Percentiles rank a stretch among this genome's conserved stretches.
Conservation (phyloP, 148 eudicot genomes). For the Beta vulgaris region DNA sequence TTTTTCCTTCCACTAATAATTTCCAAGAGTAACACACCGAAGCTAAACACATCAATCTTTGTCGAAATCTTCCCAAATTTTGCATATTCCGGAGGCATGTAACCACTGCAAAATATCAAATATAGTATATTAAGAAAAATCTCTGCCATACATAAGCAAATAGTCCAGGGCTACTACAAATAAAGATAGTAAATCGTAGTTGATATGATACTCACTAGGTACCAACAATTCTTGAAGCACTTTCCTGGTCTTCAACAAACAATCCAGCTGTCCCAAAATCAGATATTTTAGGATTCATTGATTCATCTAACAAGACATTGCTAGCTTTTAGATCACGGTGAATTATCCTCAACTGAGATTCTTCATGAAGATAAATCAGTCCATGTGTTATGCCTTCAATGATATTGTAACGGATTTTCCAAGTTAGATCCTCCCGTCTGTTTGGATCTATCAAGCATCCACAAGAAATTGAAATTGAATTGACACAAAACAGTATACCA, state of each 20-base stretch:
- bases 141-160: no score
- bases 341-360: constrained; percentile 32
- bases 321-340: constrained; percentile 41
- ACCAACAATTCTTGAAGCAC: constrained; percentile 31
- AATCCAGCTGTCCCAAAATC: constrained; percentile 39
- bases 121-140: no score
- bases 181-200: neutral
- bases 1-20: constrained; percentile 37
- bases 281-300: constrained; percentile 39
- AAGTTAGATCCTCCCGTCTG: constrained; percentile 19
- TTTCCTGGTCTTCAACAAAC: constrained; percentile 25
- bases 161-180: no score
- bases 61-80: constrained; percentile 36
- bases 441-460: constrained; percentile 21
- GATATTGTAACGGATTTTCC: constrained; percentile 39
- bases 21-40: constrained; percentile 50
- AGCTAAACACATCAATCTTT: constrained; percentile 57
- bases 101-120: constrained; percentile 40
- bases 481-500: neutral
- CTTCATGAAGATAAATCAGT: constrained; percentile 42
- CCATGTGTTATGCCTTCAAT: constrained; percentile 43
- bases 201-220: constrained; percentile 35
- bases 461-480: neutral
- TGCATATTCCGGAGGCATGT: constrained; percentile 60
- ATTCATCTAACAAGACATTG: constrained; percentile 30